Evolutionary conservation across 1,139 yeast species (phyloP), one percentile per base, ranked within the genome.

Genomic region (Sugiyamaella novakii): DNA sequence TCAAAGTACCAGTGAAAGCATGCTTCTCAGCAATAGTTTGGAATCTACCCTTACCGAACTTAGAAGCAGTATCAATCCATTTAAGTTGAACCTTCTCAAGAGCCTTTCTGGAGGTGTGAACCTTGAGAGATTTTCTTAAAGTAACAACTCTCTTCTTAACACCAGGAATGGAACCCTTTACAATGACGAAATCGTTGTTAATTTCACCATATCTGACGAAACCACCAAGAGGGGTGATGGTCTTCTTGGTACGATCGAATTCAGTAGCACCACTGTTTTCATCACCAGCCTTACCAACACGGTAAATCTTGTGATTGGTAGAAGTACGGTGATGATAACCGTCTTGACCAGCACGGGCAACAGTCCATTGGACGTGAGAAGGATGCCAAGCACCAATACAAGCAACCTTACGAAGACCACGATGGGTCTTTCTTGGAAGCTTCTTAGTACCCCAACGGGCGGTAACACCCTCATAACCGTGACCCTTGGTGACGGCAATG

Each of bases 321-420:
- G 98, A 92, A 72, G 98, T 92, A 87, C 99, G 91, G 94, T 89
- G 96, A 81, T 92, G 98, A 96, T 87, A 92, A 88, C 99, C 99
- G 83, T 85, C 88, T 84, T 92, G 98, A 92, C 99, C 99, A 70
- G 98, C 97, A 81, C 99, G 89, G 71, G 98, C 98, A 78, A 92
- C 98, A 73, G 98, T 87, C 95, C 95, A 92, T 79, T 84, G 81
- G 74, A 92, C 99, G 82, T 92, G 96, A 80, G 96, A 86, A 78
- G 98, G 98, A 83, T 92, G 98, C 99, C 99, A 92, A 74, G 99
- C 97, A 85, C 99, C 99, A 73, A 92, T 94, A 89, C 99, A 92
- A 74, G 98, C 99, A 79, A 92, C 98, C 89, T 94, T 94, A 85
- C 99, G 89, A 76, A 91, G 84, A 92, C 99, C 99, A 86, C 98